Evolutionary conservation across 225 moss, liverwort and hornwort species (phyloP).

Genomic region (Pseudisothecium myosuroides): DNA sequence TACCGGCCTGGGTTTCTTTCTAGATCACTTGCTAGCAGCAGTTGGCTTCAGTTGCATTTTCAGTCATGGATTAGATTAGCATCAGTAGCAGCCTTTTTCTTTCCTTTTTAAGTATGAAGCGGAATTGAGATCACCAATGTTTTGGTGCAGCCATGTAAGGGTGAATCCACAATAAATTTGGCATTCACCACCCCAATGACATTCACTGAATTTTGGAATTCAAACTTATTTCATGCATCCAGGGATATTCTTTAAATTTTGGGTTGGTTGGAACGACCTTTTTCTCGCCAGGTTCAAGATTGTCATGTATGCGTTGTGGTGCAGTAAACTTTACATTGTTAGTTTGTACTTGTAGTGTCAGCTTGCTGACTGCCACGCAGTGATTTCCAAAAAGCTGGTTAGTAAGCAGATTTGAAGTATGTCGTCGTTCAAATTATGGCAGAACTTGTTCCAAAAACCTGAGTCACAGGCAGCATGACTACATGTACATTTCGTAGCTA

Average conservation of each 20-base stretch:
- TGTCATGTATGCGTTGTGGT: not conserved
- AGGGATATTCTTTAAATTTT: too few species aligned
- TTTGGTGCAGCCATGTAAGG: not conserved
- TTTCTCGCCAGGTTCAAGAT: not conserved
- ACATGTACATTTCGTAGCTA: too few species aligned
- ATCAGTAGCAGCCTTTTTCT: not conserved
- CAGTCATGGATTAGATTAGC: not conserved
- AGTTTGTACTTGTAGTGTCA: not conserved
- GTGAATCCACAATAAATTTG: not conserved
- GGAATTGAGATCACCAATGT: too few species aligned
- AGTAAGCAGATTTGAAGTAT: too few species aligned
- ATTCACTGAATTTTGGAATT: not conserved
- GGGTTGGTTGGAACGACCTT: not conserved
- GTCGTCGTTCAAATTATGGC: too few species aligned
- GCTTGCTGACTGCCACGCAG: not conserved
- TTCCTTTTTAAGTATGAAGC: not conserved
- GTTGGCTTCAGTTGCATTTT: not conserved
- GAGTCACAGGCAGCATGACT: too few species aligned
- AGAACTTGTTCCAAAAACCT: too few species aligned
- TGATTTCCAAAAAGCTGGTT: too few species aligned
- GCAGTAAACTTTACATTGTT: not conserved
- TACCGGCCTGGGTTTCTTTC: not conserved
- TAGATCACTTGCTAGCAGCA: not conserved
- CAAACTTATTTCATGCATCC: not conserved
- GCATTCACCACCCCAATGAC: not conserved